Base-by-base conservation (phyloP, 2,329 filamentous ascomycete species). In the Pseudocercospora ulei region DNA sequence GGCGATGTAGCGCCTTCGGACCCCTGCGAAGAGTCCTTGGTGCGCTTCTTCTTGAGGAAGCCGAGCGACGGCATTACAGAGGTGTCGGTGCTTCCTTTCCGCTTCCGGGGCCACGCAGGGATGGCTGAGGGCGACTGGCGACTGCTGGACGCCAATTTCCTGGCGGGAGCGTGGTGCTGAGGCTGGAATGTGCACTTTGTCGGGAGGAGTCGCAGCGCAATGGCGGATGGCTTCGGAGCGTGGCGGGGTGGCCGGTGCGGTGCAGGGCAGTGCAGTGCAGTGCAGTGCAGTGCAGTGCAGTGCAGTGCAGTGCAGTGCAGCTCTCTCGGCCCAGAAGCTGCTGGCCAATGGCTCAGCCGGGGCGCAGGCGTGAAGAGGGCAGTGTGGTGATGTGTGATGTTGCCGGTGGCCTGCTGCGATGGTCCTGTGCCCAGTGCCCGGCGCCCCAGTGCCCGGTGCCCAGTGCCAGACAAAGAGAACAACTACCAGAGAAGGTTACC, bases 41-140 rank as follows among this genome's bases (percentile, higher is more conserved):
- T 93, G 76, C 86, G 80, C 75, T 93, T 94, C 76, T 94, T 96
- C 76, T 95, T 95, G 62, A 96, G 77, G 62, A 95, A 86, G 65
- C 85, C 85, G 71, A 95, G 76, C 65, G 76, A 83, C 78, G 87
- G 90, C 90, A 98, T 96, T 65, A 57, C 47, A 50, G 39, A 38
- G 38, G 35, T 40, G 37, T 44, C 35, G 36, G 43, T 30, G 38
- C 41, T 38, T 20, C 38, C 43, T 41, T 43, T 49, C 38, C 49
- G 47, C 49, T 51, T 51, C 42, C 37, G 42, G 39, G 49, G 45
- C n/a, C 34, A 51, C 38, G 47, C 44, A 44, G 41, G 49, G 43
- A 41, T 40, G 35, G 30, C 35, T 39, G 28, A 18, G 30, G 39
- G 35, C 30, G 30, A 28, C 31, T 41, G 33, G 38, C 29, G 26